Evolutionary conservation across 371 early-diverging fungal species (phyloP).

Genomic region (Sporodiniella umbellata): DNA sequence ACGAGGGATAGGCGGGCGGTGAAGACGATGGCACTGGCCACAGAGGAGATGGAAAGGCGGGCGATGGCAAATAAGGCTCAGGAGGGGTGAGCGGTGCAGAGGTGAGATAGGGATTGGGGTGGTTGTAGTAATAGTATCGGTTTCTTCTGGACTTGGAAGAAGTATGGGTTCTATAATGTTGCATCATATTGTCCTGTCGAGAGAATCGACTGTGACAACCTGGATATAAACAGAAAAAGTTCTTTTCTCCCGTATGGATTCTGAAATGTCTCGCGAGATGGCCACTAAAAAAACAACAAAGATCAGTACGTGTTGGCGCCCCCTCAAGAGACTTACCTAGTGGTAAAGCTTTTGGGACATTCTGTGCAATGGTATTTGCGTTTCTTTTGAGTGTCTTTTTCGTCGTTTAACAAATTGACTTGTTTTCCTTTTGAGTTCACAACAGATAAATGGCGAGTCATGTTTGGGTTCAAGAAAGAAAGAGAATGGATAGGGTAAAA

Average conservation of each 20-base stretch:
- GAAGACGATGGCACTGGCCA: neutral
- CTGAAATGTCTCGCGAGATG: conserved; percentile 86
- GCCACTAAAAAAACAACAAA: conserved; percentile 44
- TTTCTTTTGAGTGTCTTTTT: conserved; percentile 13
- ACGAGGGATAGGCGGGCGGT: neutral
- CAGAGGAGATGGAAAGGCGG: neutral
- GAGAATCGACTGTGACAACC: conserved; percentile 81
- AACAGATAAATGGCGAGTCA: conserved; percentile 15
- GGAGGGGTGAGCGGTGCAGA: neutral
- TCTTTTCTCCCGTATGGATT: conserved; percentile 90
- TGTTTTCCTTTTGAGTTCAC: conserved; percentile 41
- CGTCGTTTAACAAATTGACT: conserved; percentile 39
- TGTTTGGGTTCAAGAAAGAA: neutral
- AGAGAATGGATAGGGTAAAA: neutral
- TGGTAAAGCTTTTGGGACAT: conserved; percentile 61
- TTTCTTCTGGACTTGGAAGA: conserved; percentile 57
- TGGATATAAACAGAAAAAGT: conserved; percentile 75
- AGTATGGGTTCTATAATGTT: conserved; percentile 80
- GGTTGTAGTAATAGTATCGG: conserved; percentile 1
- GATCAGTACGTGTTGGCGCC: neutral
- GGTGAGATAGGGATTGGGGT: neutral
- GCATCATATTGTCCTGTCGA: conserved; percentile 88
- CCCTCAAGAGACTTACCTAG: conserved; percentile 35
- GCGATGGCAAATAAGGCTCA: neutral
- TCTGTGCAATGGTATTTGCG: conserved; percentile 51